phyloP scores from a whole-genome alignment of 75 land plant genomes.

The Cupressus sempervirens region DNA sequence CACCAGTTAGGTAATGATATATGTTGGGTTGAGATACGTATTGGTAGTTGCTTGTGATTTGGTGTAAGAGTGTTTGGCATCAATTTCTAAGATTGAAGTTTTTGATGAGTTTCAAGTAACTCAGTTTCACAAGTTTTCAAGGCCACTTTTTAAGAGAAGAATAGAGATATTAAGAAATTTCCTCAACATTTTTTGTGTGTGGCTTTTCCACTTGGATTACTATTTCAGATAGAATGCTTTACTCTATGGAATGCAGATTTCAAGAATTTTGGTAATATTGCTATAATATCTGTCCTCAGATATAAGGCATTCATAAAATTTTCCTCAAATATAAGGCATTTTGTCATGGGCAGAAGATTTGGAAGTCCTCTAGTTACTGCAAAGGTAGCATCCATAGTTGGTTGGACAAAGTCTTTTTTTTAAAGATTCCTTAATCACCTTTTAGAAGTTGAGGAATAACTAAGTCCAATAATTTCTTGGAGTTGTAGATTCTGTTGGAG shows the following conservation, averaged over 20 bases:
- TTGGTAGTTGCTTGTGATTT: background rate
- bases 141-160: background rate
- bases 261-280: background rate
- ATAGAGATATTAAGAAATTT: background rate
- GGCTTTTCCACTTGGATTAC: background rate
- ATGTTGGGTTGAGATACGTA: background rate
- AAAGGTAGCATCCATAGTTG: background rate
- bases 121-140: background rate
- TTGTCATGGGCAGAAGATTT: constrained; percentile 1
- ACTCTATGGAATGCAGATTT: background rate
- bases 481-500: background rate
- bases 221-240: background rate
- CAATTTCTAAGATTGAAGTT: background rate
- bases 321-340: background rate
- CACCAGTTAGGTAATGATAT: background rate
- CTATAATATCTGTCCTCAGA: background rate
- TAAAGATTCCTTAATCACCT: background rate
- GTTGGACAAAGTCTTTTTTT: background rate
- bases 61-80: background rate
- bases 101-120: background rate
- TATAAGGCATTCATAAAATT: too few relatives aligned
- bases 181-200: background rate
- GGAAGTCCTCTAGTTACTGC: background rate
- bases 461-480: background rate
- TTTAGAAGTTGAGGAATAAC: background rate